phyloP scores from a whole-genome alignment of 495 filamentous ascomycete species.

The Penicillium parvum region DNA sequence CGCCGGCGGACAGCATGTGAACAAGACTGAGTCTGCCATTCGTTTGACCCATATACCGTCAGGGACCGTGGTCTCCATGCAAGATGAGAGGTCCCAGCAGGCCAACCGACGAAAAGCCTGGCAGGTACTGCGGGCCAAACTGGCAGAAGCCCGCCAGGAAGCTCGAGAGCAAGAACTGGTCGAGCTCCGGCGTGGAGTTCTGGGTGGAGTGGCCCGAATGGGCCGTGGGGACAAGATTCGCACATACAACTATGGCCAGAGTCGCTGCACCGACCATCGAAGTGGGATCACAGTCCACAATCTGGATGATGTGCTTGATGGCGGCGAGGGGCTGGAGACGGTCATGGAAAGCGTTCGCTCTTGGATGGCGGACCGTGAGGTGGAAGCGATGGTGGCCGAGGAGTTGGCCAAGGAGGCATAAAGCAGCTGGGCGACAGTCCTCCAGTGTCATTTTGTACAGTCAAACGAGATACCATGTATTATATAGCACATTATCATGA shows the following conservation, averaged over 20 bases:
- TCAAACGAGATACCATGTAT: constrained; percentile 18
- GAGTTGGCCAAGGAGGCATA: constrained; percentile 32
- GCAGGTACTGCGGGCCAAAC: constrained; percentile 72
- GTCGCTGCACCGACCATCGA: constrained; percentile 90
- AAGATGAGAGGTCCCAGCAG: constrained; percentile 87
- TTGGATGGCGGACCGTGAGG: constrained; percentile 76
- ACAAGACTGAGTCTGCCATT: constrained; percentile 94
- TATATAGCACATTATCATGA: constrained; percentile 9
- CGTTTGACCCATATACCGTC: constrained; percentile 91
- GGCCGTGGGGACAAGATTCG: constrained; percentile 89
- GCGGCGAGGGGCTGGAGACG: constrained; percentile 64
- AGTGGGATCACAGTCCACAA: constrained; percentile 79
- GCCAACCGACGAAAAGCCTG: constrained; percentile 84
- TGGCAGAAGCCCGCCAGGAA: constrained; percentile 77
- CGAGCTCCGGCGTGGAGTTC: constrained; percentile 64
- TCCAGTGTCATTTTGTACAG: not conserved
- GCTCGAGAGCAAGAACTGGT: constrained; percentile 79
- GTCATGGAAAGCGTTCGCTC: constrained; percentile 75
- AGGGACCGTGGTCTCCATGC: constrained; percentile 78
- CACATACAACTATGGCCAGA: constrained; percentile 93
- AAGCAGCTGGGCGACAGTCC: constrained; percentile 2
- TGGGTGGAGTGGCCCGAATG: constrained; percentile 72
- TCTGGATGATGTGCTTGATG: constrained; percentile 72
- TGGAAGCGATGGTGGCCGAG: constrained; percentile 59
- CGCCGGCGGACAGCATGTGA: constrained; percentile 95